Conservation (phyloP, 2,329 filamentous ascomycete species). For the Pseudogymnoascus sp. region DNA sequence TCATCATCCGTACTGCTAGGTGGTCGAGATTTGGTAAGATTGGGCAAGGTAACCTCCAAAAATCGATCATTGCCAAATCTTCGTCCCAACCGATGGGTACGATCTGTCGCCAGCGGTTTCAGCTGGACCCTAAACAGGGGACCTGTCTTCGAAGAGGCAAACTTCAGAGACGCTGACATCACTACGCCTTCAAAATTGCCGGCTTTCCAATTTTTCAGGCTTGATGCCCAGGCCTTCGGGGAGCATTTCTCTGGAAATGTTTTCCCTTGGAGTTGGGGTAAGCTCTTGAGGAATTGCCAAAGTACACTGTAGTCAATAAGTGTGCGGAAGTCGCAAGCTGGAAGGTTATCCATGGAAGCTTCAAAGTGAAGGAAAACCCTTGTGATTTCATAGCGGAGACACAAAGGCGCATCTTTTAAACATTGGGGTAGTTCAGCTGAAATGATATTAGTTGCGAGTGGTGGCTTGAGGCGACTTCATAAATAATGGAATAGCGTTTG, state of each 20-base stretch:
- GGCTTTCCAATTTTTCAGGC: slow-evolving; percentile 12
- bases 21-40: slow-evolving; percentile 26
- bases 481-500: neutral
- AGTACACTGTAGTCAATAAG: slow-evolving; percentile 35
- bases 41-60: slow-evolving; percentile 46
- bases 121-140: slow-evolving; percentile 41
- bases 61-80: slow-evolving; percentile 53
- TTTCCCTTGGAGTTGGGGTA: slow-evolving; percentile 37
- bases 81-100: slow-evolving; percentile 43
- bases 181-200: slow-evolving; percentile 35
- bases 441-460: neutral
- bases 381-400: slow-evolving; percentile 24
- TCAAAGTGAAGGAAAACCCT: slow-evolving; percentile 22
- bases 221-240: slow-evolving; percentile 35
- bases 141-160: slow-evolving; percentile 24
- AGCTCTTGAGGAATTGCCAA: slow-evolving; percentile 32
- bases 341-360: slow-evolving; percentile 17
- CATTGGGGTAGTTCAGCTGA: slow-evolving; percentile 18
- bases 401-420: slow-evolving; percentile 15
- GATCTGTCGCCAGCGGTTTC: slow-evolving; percentile 40
- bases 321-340: neutral
- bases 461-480: neutral
- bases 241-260: slow-evolving; percentile 41
- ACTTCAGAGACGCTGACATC: slow-evolving; percentile 36
- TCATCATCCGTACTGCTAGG: slow-evolving; percentile 26